Evolutionary conservation across 140 eudicot genomes (phyloP).

Genomic region (Anethum foeniculum): DNA sequence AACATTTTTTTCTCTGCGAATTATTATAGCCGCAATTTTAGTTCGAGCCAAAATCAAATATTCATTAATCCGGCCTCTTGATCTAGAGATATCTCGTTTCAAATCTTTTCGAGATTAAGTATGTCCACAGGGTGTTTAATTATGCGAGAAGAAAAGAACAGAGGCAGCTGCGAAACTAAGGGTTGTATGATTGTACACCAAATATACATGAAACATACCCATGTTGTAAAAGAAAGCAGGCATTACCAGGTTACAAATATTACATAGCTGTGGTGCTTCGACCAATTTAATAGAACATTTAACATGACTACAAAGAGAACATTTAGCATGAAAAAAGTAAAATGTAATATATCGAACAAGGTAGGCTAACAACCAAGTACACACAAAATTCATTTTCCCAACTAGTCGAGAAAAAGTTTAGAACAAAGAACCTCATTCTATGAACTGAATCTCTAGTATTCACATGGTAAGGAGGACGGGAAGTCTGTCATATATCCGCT

Average conservation of each 20-base stretch:
- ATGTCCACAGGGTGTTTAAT: no score
- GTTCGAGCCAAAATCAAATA: no score
- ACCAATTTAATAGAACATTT: not conserved
- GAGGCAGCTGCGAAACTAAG: not conserved
- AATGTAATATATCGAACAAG: not conserved
- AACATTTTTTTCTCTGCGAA: no score
- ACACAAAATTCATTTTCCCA: not conserved
- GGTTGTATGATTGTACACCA: not conserved
- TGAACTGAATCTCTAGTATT: constrained; percentile 7
- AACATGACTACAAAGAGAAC: not conserved
- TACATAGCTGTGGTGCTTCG: not conserved
- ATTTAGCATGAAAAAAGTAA: not conserved
- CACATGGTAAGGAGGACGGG: not conserved
- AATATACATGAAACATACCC: not conserved
- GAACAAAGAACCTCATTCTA: constrained; percentile 7
- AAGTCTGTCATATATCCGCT: not conserved
- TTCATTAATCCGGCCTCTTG: not conserved
- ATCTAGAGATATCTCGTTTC: not conserved
- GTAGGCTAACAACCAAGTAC: not conserved
- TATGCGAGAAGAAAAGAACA: no score
- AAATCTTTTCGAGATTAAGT: not conserved
- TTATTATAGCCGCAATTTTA: no score
- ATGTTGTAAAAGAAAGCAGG: not conserved
- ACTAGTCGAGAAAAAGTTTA: not conserved
- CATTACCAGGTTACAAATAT: not conserved